Evolutionary conservation across 2,329 filamentous ascomycete species (phyloP).

Genomic region (Colletotrichum liriopes): DNA sequence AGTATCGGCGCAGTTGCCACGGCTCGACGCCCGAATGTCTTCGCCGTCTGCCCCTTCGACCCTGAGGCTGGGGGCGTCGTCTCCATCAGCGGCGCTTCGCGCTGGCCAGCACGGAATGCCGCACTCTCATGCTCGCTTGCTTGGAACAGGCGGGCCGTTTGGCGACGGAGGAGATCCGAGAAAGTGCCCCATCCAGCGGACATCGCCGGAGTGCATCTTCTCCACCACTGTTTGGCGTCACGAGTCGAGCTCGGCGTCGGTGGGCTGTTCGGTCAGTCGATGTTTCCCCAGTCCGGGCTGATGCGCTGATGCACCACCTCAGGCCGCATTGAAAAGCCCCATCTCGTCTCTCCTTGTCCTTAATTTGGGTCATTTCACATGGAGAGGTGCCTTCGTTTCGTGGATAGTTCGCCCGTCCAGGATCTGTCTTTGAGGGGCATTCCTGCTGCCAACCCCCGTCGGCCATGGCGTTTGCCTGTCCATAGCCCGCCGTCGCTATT

Average conservation of each 20-base stretch:
- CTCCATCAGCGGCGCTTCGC: neutral
- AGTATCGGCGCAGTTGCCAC: slow-evolving; percentile 11
- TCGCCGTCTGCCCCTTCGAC: neutral
- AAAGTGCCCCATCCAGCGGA: slow-evolving; percentile 14
- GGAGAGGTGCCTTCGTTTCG: neutral
- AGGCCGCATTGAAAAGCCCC: slow-evolving; percentile 33
- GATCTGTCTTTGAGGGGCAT: neutral
- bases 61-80: neutral
- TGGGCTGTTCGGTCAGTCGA: neutral
- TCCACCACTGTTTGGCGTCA: slow-evolving; percentile 12
- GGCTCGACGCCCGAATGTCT: slow-evolving; percentile 7
- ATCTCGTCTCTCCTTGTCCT: slow-evolving; percentile 19
- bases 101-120: neutral
- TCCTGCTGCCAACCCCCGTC: neutral
- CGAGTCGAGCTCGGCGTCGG: slow-evolving; percentile 27
- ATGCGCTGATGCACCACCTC: slow-evolving; percentile 19
- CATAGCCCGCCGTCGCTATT: neutral
- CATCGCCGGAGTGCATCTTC: slow-evolving; percentile 24
- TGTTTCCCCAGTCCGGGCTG: slow-evolving; percentile 16
- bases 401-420: neutral
- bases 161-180: slow-evolving; percentile 17
- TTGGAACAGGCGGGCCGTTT: slow-evolving; percentile 14
- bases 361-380: slow-evolving; percentile 6
- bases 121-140: neutral
- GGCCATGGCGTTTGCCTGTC: slow-evolving; percentile 15